Conservation (phyloP, 495 filamentous ascomycete genomes). For the Neurospora intermedia region DNA sequence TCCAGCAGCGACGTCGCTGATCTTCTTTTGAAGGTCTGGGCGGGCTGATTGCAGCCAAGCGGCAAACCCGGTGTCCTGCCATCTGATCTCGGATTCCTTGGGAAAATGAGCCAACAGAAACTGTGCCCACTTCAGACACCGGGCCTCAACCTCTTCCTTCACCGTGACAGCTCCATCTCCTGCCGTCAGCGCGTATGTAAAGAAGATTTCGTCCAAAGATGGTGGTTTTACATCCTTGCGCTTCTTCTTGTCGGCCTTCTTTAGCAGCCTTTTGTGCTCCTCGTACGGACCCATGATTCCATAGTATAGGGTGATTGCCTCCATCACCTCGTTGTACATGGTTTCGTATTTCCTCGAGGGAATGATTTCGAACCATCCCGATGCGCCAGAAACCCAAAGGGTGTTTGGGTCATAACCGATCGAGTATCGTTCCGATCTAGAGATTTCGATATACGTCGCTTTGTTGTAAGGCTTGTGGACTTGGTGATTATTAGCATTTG, state of each 20-base stretch:
- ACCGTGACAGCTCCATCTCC: conserved; percentile 29
- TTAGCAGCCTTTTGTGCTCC: conserved; percentile 12
- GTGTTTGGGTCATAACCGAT: conserved; percentile 56
- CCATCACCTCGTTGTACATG: conserved; percentile 54
- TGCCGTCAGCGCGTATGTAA: conserved; percentile 30
- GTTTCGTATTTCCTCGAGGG: conserved; percentile 49
- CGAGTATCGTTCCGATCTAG: conserved; percentile 52
- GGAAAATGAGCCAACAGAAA: conserved; percentile 34
- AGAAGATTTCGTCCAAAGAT: conserved; percentile 24
- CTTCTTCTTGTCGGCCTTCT: conserved; percentile 19
- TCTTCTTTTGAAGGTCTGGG: conserved; percentile 12
- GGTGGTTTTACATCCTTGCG: conserved; percentile 8
- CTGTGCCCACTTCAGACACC: conserved; percentile 24
- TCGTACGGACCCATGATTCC: conserved; percentile 38
- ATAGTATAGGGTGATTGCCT: conserved; percentile 62
- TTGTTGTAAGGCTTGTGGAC: conserved; percentile 35
- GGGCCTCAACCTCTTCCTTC: conserved; percentile 26
- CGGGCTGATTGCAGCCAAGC: conserved; percentile 21
- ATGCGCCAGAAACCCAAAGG: conserved; percentile 65
- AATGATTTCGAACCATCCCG: conserved; percentile 70
- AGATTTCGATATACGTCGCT: conserved; percentile 50
- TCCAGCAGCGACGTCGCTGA: conserved; percentile 5
- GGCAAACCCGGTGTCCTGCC: conserved; percentile 27
- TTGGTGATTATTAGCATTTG: conserved; percentile 24
- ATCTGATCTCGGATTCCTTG: conserved; percentile 19